phyloP scores from a whole-genome alignment of 306 rosid genomes.

The Cyclanthera cordifolia region DNA sequence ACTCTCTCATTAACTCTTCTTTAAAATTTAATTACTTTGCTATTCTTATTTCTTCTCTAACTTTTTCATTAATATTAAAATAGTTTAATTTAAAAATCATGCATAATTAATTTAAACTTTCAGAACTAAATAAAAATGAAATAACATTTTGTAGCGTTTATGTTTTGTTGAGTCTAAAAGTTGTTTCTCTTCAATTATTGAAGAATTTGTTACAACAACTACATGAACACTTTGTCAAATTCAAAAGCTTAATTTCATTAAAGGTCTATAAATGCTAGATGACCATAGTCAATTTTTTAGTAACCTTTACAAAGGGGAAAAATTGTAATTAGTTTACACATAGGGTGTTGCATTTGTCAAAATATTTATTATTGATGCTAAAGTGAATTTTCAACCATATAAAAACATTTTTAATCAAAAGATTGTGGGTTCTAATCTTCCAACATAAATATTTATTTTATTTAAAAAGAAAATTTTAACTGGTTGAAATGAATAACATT shows the following conservation, averaged over 20 bases:
- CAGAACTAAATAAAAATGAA: neutral
- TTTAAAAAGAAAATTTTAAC: too few relatives aligned
- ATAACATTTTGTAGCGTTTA: neutral
- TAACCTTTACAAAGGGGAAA: neutral
- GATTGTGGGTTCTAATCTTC: too few relatives aligned
- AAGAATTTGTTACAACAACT: neutral
- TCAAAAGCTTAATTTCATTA: neutral
- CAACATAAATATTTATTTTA: too few relatives aligned
- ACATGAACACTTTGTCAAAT: neutral
- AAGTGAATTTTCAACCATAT: too few relatives aligned
- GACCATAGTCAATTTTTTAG: neutral
- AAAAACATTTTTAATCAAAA: too few relatives aligned
- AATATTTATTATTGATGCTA: too few relatives aligned
- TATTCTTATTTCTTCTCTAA: neutral
- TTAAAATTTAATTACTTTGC: neutral
- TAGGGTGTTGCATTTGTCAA: neutral
- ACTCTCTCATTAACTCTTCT: too few relatives aligned
- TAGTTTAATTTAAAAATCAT: too few relatives aligned
- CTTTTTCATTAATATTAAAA: neutral
- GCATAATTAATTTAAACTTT: neutral
- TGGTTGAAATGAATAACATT: too few relatives aligned
- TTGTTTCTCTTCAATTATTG: neutral
- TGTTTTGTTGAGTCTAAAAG: neutral
- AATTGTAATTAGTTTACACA: too few relatives aligned
- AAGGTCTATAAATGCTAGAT: neutral